These are phyloP conservation scores for Platismatia glauca DNA, from an alignment of 495 filamentous ascomycete genomes.

Conservation along the genomic window DNA sequence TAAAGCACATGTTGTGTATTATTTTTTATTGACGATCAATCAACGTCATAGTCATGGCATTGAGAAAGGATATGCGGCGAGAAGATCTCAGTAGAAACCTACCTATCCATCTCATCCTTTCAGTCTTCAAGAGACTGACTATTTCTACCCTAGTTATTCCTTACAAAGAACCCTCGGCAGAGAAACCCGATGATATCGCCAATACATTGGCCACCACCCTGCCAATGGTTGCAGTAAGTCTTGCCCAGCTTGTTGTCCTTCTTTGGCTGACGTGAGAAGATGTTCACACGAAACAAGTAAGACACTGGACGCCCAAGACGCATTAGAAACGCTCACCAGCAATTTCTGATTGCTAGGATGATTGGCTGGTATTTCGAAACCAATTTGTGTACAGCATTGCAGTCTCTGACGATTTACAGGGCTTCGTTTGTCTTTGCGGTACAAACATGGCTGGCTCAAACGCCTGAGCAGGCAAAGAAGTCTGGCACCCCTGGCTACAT, in stretches of 20 bases:
- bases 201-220: slow-evolving; percentile 59
- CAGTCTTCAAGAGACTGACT: slow-evolving; percentile 9
- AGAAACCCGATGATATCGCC: slow-evolving; percentile 33
- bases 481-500: slow-evolving; percentile 70
- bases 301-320: slow-evolving; percentile 16
- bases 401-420: slow-evolving; percentile 38
- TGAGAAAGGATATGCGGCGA: slow-evolving; percentile 80
- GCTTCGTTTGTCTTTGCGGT: slow-evolving; percentile 73
- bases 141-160: slow-evolving; percentile 45
- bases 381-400: slow-evolving; percentile 9
- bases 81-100: slow-evolving; percentile 64
- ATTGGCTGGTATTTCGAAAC: slow-evolving; percentile 62
- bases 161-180: slow-evolving; percentile 50
- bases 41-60: slow-evolving; percentile 43
- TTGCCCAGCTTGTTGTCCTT: neutral
- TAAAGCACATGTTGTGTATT: too few species aligned
- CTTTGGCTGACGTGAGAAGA: slow-evolving; percentile 35
- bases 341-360: slow-evolving; percentile 36
- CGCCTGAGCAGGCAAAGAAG: slow-evolving; percentile 60
- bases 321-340: slow-evolving; percentile 2
- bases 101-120: too few species aligned
- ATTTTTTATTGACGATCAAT: slow-evolving; percentile 13
- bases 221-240: slow-evolving; percentile 78
- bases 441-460: slow-evolving; percentile 80
- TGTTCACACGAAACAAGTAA: slow-evolving; percentile 86